These are phyloP conservation scores for Epichloe scottii DNA, from an alignment of 2,329 filamentous ascomycete species.

Conservation along the genomic window DNA sequence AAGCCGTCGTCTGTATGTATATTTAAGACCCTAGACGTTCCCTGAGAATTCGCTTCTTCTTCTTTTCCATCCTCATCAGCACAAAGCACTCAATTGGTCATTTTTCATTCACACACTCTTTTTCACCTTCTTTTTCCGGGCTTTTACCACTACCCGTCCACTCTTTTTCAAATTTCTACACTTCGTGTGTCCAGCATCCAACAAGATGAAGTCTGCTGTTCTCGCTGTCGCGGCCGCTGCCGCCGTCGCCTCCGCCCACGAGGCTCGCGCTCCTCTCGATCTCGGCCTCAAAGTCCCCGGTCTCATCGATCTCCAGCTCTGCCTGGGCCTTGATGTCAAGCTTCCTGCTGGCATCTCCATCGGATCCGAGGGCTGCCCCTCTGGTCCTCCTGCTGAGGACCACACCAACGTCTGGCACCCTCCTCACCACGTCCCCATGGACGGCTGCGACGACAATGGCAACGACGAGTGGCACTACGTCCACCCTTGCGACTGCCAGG, in stretches of 20 bases:
- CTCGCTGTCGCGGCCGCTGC: slow-evolving; percentile 10
- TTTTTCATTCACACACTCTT: slow-evolving; percentile 4
- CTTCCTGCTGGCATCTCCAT: slow-evolving; percentile 8
- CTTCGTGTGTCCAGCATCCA: background rate
- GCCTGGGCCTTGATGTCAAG: slow-evolving; percentile 10
- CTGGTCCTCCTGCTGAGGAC: slow-evolving; percentile 12
- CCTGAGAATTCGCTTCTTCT: slow-evolving; percentile 2
- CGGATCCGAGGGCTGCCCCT: slow-evolving; percentile 11
- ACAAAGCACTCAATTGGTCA: slow-evolving; percentile 6
- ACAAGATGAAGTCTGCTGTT: slow-evolving; percentile 14
- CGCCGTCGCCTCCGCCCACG: slow-evolving; percentile 8
- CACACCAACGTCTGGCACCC: slow-evolving; percentile 24
- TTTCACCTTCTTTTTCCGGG: slow-evolving; percentile 10
- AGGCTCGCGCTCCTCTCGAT: slow-evolving; percentile 8
- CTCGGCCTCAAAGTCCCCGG: slow-evolving; percentile 2
- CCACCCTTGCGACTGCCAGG: slow-evolving; percentile 17
- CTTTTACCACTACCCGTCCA: slow-evolving; percentile 10
- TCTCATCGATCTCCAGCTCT: slow-evolving; percentile 6
- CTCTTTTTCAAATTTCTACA: slow-evolving; percentile 8
- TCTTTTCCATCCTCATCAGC: slow-evolving; percentile 5
- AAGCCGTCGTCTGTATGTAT: background rate
- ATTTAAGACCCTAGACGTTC: slow-evolving; percentile 11
- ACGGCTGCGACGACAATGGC: slow-evolving; percentile 21
- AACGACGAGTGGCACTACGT: slow-evolving; percentile 24
- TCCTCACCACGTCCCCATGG: slow-evolving; percentile 23